Conservation (phyloP, 2,329 filamentous ascomycete species). For the Microsporum ferrugineum region DNA sequence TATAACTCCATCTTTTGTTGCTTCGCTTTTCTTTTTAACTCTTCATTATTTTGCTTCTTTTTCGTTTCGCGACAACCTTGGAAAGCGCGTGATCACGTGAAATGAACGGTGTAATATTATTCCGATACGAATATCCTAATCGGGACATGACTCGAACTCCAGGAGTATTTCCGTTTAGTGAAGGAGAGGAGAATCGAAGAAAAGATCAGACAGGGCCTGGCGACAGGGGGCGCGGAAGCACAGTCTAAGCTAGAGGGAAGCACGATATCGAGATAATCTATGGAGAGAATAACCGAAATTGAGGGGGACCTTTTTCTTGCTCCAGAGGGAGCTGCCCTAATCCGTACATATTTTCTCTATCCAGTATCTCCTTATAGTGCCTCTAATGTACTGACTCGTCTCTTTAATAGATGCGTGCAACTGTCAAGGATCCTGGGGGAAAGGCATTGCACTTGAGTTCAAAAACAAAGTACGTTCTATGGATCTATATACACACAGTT, state of each 20-base stretch:
- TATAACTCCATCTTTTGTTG: too few relatives aligned
- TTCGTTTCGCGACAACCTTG: neutral
- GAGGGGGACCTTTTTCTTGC: constrained; percentile 44
- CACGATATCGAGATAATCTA: neutral
- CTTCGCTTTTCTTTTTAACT: too few relatives aligned
- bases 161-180: too few relatives aligned
- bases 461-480: constrained; percentile 23
- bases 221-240: too few relatives aligned
- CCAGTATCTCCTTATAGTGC: neutral
- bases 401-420: constrained; percentile 45
- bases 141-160: neutral
- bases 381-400: neutral
- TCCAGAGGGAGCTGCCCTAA: constrained; percentile 39
- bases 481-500: neutral
- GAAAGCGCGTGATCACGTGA: neutral
- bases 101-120: neutral
- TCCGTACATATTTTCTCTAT: constrained; percentile 29
- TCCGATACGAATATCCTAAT: neutral
- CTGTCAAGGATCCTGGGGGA: constrained; percentile 45
- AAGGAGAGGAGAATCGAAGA: too few relatives aligned
- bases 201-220: too few relatives aligned
- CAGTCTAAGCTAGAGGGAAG: too few relatives aligned
- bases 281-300: constrained; percentile 20
- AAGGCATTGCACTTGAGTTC: constrained; percentile 47
- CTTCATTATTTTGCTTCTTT: neutral